Percentiles rank a stretch among this genome's conserved stretches.
Evolutionary conservation across 495 filamentous ascomycete species (phyloP).

Genomic region (Emericellopsis terricola): DNA sequence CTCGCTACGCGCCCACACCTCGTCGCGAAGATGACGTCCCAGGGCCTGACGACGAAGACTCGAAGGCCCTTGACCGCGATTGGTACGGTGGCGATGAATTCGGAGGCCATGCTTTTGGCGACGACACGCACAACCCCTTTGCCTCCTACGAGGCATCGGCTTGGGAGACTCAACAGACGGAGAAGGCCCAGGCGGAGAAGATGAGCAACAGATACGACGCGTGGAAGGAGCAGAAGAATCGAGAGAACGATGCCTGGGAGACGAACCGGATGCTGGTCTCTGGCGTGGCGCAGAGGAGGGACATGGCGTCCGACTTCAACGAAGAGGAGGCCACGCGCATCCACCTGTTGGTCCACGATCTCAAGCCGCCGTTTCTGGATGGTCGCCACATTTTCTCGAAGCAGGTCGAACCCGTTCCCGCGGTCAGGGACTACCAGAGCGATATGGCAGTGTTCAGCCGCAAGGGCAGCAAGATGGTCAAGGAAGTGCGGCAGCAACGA

Average conservation of each 20-base stretch:
- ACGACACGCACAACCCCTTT: slow-evolving; percentile 40
- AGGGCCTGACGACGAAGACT: slow-evolving; percentile 27
- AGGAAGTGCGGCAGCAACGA: slow-evolving; percentile 75
- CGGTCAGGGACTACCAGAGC: slow-evolving; percentile 84
- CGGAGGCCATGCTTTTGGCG: slow-evolving; percentile 36
- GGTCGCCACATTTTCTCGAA: slow-evolving; percentile 92
- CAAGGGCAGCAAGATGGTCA: slow-evolving; percentile 87
- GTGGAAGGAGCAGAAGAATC: slow-evolving; percentile 66
- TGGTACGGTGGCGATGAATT: slow-evolving; percentile 74
- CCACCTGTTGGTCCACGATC: slow-evolving; percentile 83
- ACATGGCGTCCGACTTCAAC: slow-evolving; percentile 61
- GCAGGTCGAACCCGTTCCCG: slow-evolving; percentile 87
- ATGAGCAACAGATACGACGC: slow-evolving; percentile 47
- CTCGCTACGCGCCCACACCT: slow-evolving; percentile 27
- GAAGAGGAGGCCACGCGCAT: slow-evolving; percentile 83
- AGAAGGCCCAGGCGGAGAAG: slow-evolving; percentile 53
- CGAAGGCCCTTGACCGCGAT: slow-evolving; percentile 62
- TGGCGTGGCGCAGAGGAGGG: slow-evolving; percentile 78
- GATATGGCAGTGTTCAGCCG: slow-evolving; percentile 98
- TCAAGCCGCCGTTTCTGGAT: slow-evolving; percentile 90
- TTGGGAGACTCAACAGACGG: slow-evolving; percentile 50
- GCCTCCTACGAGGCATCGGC: slow-evolving; percentile 45
- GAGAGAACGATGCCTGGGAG: slow-evolving; percentile 94
- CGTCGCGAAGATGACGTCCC: slow-evolving; percentile 35
- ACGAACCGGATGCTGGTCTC: slow-evolving; percentile 97